These are phyloP conservation scores for Umbilicus rupestris DNA, from an alignment of 164 flowering plant genomes.

Conservation along the genomic window DNA sequence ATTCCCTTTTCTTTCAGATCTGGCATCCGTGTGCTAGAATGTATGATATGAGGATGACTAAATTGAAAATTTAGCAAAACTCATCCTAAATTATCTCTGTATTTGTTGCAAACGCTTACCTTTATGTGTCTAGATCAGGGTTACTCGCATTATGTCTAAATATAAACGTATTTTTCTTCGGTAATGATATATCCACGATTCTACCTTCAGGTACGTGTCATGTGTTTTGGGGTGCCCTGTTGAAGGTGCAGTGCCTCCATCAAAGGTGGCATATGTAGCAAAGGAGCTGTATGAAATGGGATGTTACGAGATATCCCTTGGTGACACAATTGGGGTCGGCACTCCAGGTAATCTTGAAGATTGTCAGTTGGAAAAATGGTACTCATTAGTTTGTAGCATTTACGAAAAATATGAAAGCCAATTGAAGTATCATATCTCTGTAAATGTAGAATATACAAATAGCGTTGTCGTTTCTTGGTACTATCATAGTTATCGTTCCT, in stretches of 20 bases:
- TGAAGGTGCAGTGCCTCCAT: conserved; percentile 72
- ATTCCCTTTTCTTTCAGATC: no score
- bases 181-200: neutral
- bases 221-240: conserved; percentile 93
- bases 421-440: neutral
- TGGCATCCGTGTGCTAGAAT: no score
- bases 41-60: no score
- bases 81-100: neutral
- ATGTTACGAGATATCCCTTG: conserved; percentile 88
- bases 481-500: neutral
- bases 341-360: conserved; percentile 64
- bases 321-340: conserved; percentile 95
- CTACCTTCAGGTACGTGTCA: conserved; percentile 58
- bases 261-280: conserved; percentile 79
- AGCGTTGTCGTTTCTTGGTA: neutral
- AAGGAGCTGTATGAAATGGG: conserved; percentile 78
- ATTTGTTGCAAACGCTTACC: no score
- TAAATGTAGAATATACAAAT: neutral
- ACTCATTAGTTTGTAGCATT: neutral
- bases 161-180: neutral
- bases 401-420: neutral
- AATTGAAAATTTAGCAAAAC: neutral
- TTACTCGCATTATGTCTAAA: neutral
- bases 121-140: neutral
- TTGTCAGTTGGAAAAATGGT: neutral